Evolutionary conservation across 2,329 filamentous ascomycete genomes (phyloP), one percentile per base, ranked within the genome.

Genomic region (Ceratocystis destructans): DNA sequence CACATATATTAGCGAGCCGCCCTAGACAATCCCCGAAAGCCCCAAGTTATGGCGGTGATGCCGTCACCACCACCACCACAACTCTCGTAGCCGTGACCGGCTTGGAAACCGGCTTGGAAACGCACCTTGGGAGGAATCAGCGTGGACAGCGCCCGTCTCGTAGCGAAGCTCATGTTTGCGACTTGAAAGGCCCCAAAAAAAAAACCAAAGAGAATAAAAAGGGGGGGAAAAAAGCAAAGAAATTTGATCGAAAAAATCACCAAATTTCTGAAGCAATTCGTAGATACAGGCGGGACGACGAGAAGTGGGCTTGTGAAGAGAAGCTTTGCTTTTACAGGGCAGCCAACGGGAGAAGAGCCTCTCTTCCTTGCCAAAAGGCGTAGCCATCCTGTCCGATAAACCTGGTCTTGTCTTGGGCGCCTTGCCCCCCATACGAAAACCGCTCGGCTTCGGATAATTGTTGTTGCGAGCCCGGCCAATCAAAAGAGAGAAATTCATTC

Each of bases 91-190:
- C 12, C 37, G 37, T 41, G 37, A 15, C 37, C 37, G 37, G 37
- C 37, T 41, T 41, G 8, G 37, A 41, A 41, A 15, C 37, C 37
- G 37, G 37, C 37, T 41, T 41, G 8, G 37, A 41, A 41, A 72
- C 82, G 73, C 82, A 96, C 93, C 91, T 99, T 99, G 76, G 95
- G 94, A 73, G 95, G 95, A 75, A 99, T 96, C 79, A 99, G 88
- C 83, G 95, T 96, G 77, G 94, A 97, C 76, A 96, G 88, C 83
- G 85, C 89, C 81, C 92, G 87, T 80, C 89, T 89, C 75, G 87
- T 85, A 75, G 95, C 83, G 85, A 87, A 94, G 84, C 90, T 96
- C 92, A 96, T 96, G 59, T 62, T 69, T 44, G 64, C 44, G 53
- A 55, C 45, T 50, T 53, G 48, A 10, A 28, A 53, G 48, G 17